These are phyloP conservation scores for Candida lessepsii DNA, from an alignment of 805 yeast genomes.

Conservation along the genomic window DNA sequence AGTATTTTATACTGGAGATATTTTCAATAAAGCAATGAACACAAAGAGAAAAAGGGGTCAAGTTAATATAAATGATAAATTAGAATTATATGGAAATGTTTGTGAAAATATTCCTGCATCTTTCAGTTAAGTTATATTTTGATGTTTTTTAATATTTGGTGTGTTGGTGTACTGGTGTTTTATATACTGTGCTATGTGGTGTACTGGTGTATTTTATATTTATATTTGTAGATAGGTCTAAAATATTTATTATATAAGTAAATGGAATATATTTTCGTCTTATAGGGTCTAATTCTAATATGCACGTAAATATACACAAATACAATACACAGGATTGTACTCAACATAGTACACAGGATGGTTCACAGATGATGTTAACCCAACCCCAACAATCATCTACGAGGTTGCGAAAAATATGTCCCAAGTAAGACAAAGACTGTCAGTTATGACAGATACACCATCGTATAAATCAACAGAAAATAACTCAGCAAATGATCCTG, in stretches of 20 bases:
- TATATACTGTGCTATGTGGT: too few relatives aligned
- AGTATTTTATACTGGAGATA: constrained; percentile 41
- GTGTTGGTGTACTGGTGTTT: too few relatives aligned
- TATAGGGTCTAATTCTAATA: too few relatives aligned
- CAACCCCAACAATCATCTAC: neutral
- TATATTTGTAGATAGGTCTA: too few relatives aligned
- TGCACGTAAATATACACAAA: too few relatives aligned
- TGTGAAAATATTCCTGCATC: constrained; percentile 63
- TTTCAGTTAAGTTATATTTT: constrained; percentile 17
- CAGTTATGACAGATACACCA: constrained; percentile 1
- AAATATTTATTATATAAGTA: too few relatives aligned
- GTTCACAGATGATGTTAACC: too few relatives aligned
- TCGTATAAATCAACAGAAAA: neutral
- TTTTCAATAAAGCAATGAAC: constrained; percentile 36
- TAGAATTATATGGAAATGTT: constrained; percentile 50
- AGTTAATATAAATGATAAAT: constrained; percentile 25
- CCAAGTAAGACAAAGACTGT: constrained; percentile 1
- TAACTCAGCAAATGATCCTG: neutral
- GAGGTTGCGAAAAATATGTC: constrained; percentile 3
- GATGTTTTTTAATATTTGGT: too few relatives aligned
- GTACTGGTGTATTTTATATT: too few relatives aligned
- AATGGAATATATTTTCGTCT: too few relatives aligned
- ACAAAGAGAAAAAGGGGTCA: constrained; percentile 13
- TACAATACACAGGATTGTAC: too few relatives aligned
- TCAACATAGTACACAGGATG: too few relatives aligned